Percentiles rank a stretch among this genome's conserved stretches.
phyloP scores from a whole-genome alignment of 106 monocot species.

The Dendrobium nobile region DNA sequence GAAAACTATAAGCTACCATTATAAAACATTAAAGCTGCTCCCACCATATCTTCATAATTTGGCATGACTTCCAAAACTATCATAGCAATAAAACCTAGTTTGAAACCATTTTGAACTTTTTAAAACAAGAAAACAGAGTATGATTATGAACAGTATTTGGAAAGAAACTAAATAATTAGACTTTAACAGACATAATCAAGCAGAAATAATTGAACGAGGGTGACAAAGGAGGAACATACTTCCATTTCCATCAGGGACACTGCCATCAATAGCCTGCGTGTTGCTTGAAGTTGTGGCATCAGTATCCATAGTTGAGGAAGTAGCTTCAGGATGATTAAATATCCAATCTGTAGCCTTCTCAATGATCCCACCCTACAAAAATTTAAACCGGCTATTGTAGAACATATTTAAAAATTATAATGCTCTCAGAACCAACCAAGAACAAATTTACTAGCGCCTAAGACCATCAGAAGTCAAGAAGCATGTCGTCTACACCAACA shows the following conservation, averaged over 20 bases:
- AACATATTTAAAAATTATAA: background rate
- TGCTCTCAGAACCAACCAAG: slow-evolving; percentile 1
- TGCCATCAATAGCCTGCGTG: slow-evolving; percentile 28
- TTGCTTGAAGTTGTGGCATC: slow-evolving; percentile 40
- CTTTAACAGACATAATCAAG: background rate
- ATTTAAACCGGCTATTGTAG: background rate
- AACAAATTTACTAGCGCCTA: background rate
- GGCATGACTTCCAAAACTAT: too few species aligned
- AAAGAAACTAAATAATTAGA: background rate
- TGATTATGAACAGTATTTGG: background rate
- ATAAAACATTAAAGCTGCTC: too few species aligned
- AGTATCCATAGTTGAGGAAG: slow-evolving; percentile 35
- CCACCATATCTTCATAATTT: too few species aligned
- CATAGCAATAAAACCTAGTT: too few species aligned
- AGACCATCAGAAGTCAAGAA: background rate
- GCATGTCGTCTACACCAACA: background rate
- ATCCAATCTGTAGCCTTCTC: slow-evolving; percentile 97
- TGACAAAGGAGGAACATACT: slow-evolving; percentile 40
- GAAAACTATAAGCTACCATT: too few species aligned
- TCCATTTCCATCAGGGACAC: slow-evolving; percentile 82
- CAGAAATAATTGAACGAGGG: background rate
- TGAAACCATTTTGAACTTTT: too few species aligned
- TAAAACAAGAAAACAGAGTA: background rate
- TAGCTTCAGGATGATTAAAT: slow-evolving; percentile 72
- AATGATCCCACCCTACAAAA: slow-evolving; percentile 70